Percentiles rank a stretch among this genome's conserved stretches.
Evolutionary conservation across 768 basidiomycete species (phyloP).

Genomic region (Antrodiella citrinella): DNA sequence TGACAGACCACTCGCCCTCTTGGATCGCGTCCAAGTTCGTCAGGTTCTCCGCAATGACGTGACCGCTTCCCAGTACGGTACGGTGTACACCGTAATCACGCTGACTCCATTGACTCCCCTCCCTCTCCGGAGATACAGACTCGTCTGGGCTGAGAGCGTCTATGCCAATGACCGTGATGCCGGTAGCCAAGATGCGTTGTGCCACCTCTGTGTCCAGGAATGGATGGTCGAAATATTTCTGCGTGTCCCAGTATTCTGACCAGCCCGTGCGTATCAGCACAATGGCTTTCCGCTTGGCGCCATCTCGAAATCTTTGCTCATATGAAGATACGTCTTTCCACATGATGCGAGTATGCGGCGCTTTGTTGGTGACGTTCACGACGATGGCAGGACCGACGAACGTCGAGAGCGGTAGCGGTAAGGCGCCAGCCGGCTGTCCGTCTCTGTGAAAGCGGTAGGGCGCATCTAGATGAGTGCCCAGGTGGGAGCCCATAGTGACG

Average conservation of each 20-base stretch:
- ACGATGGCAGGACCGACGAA: slow-evolving; percentile 44
- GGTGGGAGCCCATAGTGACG: slow-evolving; percentile 56
- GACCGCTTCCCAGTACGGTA: slow-evolving; percentile 46
- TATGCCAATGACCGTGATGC: slow-evolving; percentile 49
- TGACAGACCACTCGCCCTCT: slow-evolving; percentile 34
- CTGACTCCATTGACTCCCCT: slow-evolving; percentile 1
- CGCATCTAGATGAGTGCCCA: slow-evolving; percentile 75
- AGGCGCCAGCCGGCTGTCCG: slow-evolving; percentile 48
- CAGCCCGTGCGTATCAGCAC: slow-evolving; percentile 63
- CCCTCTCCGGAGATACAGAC: slow-evolving; percentile 6
- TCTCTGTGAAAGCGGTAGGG: slow-evolving; percentile 60
- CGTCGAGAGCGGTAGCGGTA: slow-evolving; percentile 43
- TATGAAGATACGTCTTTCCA: slow-evolving; percentile 18
- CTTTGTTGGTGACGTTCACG: slow-evolving; percentile 35
- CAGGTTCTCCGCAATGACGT: slow-evolving; percentile 66
- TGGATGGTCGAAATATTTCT: slow-evolving; percentile 54
- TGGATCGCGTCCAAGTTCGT: slow-evolving; percentile 41
- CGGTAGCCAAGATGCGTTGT: slow-evolving; percentile 35
- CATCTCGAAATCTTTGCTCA: slow-evolving; percentile 13
- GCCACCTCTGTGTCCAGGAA: slow-evolving; percentile 51
- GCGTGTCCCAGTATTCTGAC: slow-evolving; percentile 36
- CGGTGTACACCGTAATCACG: slow-evolving; percentile 38
- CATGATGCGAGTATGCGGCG: slow-evolving; percentile 8
- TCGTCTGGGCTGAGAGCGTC: slow-evolving; percentile 63
- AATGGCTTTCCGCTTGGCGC: slow-evolving; percentile 25